A percentile compares a stretch with the other conserved stretches of the same genome.
Evolutionary conservation across 164 flowering plant species (phyloP).

Genomic region (Hamamelis virginiana): DNA sequence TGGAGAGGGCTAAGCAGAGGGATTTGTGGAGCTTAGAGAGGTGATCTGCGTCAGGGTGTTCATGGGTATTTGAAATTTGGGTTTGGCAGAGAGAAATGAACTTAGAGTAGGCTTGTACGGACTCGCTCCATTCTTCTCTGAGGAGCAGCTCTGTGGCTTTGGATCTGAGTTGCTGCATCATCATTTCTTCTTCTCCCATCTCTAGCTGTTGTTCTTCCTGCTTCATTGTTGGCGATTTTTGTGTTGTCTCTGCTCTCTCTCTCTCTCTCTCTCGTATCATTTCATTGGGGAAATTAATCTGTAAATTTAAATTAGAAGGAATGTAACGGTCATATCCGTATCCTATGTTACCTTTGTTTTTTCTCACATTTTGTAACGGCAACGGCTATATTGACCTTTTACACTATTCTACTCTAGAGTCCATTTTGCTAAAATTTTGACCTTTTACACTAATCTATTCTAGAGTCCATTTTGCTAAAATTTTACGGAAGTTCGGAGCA

Average conservation of each 20-base stretch:
- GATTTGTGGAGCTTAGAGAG: constrained; percentile 51
- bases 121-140: constrained; percentile 72
- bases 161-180: constrained; percentile 73
- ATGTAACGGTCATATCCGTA: constrained; percentile 21
- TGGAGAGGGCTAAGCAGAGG: constrained; percentile 73
- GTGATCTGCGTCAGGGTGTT: constrained; percentile 22
- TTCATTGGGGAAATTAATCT: neutral
- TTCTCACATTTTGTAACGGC: constrained; percentile 1
- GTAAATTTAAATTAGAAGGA: neutral
- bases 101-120: constrained; percentile 56
- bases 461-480: no score
- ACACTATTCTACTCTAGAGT: neutral
- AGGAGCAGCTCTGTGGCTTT: constrained; percentile 85
- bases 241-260: neutral
- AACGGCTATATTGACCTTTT: constrained; percentile 11
- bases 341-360: neutral
- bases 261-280: neutral
- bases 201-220: constrained; percentile 3
- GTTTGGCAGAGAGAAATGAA: constrained; percentile 57
- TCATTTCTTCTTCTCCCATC: constrained; percentile 38
- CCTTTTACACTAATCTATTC: no score
- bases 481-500: no score
- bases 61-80: constrained; percentile 27
- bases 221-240: constrained; percentile 4
- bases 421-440: no score